These are phyloP conservation scores for Acorus calamus DNA, from an alignment of 106 monocot genomes.

Conservation along the genomic window DNA sequence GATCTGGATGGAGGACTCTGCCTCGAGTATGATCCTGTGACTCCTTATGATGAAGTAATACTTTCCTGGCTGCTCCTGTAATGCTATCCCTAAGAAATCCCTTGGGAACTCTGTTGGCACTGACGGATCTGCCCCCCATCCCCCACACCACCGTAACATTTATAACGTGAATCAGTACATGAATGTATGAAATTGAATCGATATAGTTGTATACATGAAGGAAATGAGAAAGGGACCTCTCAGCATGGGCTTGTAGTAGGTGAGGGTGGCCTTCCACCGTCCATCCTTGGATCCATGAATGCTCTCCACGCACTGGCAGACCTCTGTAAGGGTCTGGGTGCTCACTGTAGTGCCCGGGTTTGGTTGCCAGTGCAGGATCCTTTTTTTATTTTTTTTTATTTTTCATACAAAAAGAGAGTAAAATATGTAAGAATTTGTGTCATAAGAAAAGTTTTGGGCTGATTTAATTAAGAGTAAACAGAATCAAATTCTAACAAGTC, in stretches of 20 bases:
- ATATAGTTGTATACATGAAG: too few species aligned
- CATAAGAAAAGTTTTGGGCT: too few species aligned
- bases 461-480: too few species aligned
- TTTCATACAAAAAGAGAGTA: too few species aligned
- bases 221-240: constrained; percentile 14
- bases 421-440: too few species aligned
- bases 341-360: constrained; percentile 64
- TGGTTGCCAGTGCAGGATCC: constrained; percentile 97
- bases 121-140: constrained; percentile 1
- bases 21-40: constrained; percentile 51
- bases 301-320: constrained; percentile 64
- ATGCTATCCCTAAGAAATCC: constrained; percentile 66
- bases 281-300: constrained; percentile 51
- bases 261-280: constrained; percentile 66
- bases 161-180: not conserved
- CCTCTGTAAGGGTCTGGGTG: constrained; percentile 76
- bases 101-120: constrained; percentile 16
- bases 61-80: constrained; percentile 59
- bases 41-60: constrained; percentile 67
- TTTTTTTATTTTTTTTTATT: too few species aligned
- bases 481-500: too few species aligned
- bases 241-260: constrained; percentile 70
- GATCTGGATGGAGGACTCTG: constrained; percentile 48
- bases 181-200: too few species aligned
- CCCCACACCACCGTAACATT: not conserved